Conservation (phyloP, 2,329 filamentous ascomycete species). For the Talaromyces pinophilus region DNA sequence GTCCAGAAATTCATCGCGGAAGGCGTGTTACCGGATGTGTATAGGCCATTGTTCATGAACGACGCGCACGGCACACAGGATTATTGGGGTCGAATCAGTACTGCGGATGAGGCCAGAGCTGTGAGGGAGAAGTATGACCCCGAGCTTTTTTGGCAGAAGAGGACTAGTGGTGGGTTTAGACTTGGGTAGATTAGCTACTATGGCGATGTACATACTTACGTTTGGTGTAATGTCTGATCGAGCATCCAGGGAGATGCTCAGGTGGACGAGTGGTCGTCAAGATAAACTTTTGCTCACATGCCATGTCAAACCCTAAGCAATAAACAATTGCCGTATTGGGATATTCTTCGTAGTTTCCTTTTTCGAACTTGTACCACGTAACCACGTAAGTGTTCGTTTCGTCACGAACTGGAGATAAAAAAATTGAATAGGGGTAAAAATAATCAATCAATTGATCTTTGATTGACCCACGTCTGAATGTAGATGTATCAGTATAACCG, state of each 20-base stretch:
- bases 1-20: constrained; percentile 38
- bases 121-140: constrained; percentile 44
- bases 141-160: constrained; percentile 42
- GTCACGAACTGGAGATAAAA: neutral
- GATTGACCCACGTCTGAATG: neutral
- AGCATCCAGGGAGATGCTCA: neutral
- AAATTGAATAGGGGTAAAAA: neutral
- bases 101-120: constrained; percentile 34
- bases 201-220: neutral
- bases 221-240: neutral
- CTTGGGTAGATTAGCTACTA: constrained; percentile 24
- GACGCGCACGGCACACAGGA: constrained; percentile 49
- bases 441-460: neutral
- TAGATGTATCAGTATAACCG: neutral
- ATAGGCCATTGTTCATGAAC: constrained; percentile 51
- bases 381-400: neutral
- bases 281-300: neutral
- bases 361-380: neutral
- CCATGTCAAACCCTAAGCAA: neutral
- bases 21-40: constrained; percentile 42
- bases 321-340: neutral
- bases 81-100: constrained; percentile 45
- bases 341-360: neutral
- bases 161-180: constrained; percentile 45
- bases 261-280: neutral